These are phyloP conservation scores for Hygrophoropsis aurantiaca DNA, from an alignment of 768 basidiomycete species.

Conservation along the genomic window DNA sequence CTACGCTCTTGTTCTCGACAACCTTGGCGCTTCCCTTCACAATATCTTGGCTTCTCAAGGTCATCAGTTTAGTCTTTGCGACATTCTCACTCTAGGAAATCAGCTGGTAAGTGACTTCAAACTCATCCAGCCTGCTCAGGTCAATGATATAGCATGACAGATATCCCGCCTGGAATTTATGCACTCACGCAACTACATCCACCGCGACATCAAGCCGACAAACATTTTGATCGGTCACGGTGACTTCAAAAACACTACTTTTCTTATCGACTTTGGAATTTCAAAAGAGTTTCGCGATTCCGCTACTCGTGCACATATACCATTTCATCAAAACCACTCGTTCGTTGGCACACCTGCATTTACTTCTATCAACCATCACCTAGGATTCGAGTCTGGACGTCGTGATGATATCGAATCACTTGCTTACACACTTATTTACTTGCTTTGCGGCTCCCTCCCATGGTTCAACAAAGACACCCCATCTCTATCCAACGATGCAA, in stretches of 20 bases:
- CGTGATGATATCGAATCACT: neutral
- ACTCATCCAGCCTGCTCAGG: too few species aligned
- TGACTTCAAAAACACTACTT: too few species aligned
- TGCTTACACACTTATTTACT: neutral
- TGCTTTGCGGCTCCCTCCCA: neutral
- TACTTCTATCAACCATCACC: conserved; percentile 3
- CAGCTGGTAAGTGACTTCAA: conserved; percentile 1
- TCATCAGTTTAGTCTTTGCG: neutral
- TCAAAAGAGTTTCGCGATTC: conserved; percentile 69
- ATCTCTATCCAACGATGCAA: neutral
- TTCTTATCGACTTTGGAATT: conserved; percentile 9
- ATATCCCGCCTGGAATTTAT: neutral
- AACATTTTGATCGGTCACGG: conserved; percentile 6
- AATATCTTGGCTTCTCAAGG: neutral
- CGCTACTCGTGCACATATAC: conserved; percentile 63
- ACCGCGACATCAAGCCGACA: conserved; percentile 4
- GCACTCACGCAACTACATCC: conserved; percentile 5
- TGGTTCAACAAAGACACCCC: neutral
- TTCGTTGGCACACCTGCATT: neutral
- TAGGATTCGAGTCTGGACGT: too few species aligned
- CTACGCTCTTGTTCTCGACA: neutral
- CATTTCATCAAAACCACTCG: too few species aligned
- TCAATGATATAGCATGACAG: too few species aligned
- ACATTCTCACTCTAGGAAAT: neutral
- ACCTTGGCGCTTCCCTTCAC: neutral